Evolutionary conservation across 176 grass and related monocot genomes (phyloP).

Genomic region (Ampelocalamus luodianensis): DNA sequence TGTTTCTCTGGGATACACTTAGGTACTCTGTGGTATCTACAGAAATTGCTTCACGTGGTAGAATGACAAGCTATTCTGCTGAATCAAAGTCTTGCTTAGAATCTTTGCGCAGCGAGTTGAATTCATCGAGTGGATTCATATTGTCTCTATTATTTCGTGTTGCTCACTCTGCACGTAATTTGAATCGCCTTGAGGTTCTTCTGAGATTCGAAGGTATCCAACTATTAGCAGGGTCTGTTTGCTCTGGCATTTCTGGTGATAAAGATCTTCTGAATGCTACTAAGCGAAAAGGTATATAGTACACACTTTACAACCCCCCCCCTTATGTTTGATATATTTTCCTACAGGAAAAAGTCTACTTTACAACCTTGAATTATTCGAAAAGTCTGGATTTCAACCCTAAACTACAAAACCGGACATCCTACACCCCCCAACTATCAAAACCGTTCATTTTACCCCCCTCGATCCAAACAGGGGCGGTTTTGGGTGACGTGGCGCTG

Average conservation of each 20-base stretch:
- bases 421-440: too few relatives aligned
- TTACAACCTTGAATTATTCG: too few relatives aligned
- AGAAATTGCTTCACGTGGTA: conserved; percentile 82
- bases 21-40: conserved; percentile 79
- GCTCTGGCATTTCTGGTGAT: conserved; percentile 74
- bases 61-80: conserved; percentile 49
- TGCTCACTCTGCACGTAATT: conserved; percentile 74
- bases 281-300: conserved; percentile 69
- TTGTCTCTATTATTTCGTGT: conserved; percentile 73
- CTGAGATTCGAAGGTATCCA: conserved; percentile 82
- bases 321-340: conserved; percentile 7
- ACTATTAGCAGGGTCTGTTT: conserved; percentile 82
- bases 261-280: conserved; percentile 63
- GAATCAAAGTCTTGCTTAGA: conserved; percentile 62
- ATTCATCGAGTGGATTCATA: conserved; percentile 95
- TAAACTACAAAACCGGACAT: too few relatives aligned
- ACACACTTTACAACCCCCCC: background rate
- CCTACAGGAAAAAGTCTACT: too few relatives aligned
- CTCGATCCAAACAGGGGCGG: too few relatives aligned
- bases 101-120: conserved; percentile 70
- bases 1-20: conserved; percentile 94
- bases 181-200: conserved; percentile 81
- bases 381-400: too few relatives aligned
- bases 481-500: too few relatives aligned
- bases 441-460: too few relatives aligned